These are phyloP conservation scores for Arctium minus DNA, from an alignment of 129 eudicot species.

Conservation along the genomic window DNA sequence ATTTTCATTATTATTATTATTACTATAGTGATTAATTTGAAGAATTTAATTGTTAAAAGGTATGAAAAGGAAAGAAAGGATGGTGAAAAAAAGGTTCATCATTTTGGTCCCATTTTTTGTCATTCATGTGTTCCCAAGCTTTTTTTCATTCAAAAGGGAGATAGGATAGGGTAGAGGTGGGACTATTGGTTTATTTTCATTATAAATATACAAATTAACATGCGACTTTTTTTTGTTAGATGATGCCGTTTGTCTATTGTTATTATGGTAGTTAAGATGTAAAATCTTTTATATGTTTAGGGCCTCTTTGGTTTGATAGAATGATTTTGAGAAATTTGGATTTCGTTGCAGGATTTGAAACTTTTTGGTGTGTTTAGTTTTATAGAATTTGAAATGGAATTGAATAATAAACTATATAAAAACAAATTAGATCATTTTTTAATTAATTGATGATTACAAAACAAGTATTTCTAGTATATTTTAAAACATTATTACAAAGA, in stretches of 20 bases:
- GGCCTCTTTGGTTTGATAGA: no score
- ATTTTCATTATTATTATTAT: constrained; percentile 23
- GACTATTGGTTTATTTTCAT: background rate
- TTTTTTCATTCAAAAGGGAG: background rate
- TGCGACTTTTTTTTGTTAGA: background rate
- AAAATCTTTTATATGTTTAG: no score
- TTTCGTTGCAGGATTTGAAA: no score
- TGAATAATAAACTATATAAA: no score
- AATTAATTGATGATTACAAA: no score
- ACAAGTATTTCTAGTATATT: no score
- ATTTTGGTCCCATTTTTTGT: constrained; percentile 14
- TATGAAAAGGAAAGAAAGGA: background rate
- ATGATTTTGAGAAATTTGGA: no score
- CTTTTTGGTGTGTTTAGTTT: no score
- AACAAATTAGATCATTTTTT: no score
- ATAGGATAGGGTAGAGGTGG: background rate
- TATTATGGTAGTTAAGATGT: no score
- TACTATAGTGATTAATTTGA: constrained; percentile 28
- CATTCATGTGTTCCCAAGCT: background rate
- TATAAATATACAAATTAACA: background rate
- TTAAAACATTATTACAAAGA: no score
- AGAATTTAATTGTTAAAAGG: constrained; percentile 11
- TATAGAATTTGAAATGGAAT: no score
- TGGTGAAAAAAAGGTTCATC: constrained; percentile 13
- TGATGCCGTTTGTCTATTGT: background rate